Base-by-base conservation (phyloP, 2,329 filamentous ascomycete species). In the Colletotrichum sp. region DNA sequence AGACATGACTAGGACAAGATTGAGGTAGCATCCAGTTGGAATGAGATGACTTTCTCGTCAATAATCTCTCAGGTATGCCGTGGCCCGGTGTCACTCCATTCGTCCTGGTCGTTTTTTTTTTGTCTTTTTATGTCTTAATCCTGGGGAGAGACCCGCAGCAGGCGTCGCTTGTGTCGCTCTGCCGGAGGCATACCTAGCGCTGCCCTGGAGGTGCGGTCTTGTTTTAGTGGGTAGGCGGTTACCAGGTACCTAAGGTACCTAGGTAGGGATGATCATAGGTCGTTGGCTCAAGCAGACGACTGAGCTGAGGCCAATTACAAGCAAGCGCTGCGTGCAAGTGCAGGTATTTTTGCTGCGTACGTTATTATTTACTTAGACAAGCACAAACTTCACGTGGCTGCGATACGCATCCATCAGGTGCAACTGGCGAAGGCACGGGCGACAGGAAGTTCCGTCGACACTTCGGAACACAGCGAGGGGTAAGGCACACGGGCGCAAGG, bases 161-260 rank as follows among this genome's bases (percentile, higher is more conserved):
- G 72, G 24, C 21, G 63, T 30, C 55, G 69, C 72, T 67, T 64
- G 69, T 72, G 69, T 75, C 72, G 72, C 68, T 75, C 72, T 75
- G 72, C 72, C 63, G 63, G 39, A 61, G 67, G 55, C 61, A 61
- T 72, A n/a, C n/a, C n/a, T n/a, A n/a, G n/a, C n/a, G n/a, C n/a
- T n/a, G 39, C 39, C 39, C 39, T 48, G 39, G 24, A 52, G 48
- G 12, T 48, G 32, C 65, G 57, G 30, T 32, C 34, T 28, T 24
- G 28, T 55, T 55, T 48, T 30, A 61, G 69, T 55, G 61, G 61
- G 39, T 39, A 55, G 61, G 36, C 52, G 18, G 34, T 10, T 52
- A 52, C 43, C 43, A 21, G 43, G 43, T 21, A 12, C n/a, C 43
- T 12, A 48, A 34, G 18, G 18, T 48, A n/a, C n/a, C n/a, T n/a